These are phyloP conservation scores for Penicillium capsulatum DNA, from an alignment of 2,329 filamentous ascomycete species.

Conservation along the genomic window DNA sequence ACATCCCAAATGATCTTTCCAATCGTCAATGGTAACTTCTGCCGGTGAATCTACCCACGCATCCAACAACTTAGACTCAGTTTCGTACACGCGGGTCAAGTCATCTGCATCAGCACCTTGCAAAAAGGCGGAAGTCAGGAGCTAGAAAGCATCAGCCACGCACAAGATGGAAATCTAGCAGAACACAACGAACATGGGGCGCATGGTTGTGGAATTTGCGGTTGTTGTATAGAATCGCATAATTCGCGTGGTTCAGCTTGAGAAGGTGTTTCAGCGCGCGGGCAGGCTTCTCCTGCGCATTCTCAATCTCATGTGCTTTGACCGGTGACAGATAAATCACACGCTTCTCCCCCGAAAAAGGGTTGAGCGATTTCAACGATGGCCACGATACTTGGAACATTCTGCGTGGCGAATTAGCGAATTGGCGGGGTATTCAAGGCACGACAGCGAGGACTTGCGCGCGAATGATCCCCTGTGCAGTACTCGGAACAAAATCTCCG, in stretches of 20 bases:
- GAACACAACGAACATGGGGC: constrained; percentile 55
- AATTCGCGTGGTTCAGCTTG: constrained; percentile 85
- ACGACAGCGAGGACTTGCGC: not conserved
- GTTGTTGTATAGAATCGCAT: constrained; percentile 75
- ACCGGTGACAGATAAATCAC: constrained; percentile 59
- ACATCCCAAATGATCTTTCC: constrained; percentile 78
- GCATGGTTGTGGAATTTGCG: constrained; percentile 76
- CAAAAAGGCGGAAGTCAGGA: constrained; percentile 79
- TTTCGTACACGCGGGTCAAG: constrained; percentile 76
- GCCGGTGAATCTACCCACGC: constrained; percentile 79
- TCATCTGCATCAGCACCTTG: constrained; percentile 71
- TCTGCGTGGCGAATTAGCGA: not conserved
- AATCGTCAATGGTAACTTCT: constrained; percentile 78
- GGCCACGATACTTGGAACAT: constrained; percentile 17
- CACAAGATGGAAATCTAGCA: not conserved
- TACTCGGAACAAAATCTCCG: too few relatives aligned
- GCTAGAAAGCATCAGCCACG: constrained; percentile 36
- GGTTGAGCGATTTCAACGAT: constrained; percentile 24
- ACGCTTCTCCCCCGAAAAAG: constrained; percentile 23
- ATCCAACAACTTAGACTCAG: constrained; percentile 66
- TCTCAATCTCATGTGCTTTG: constrained; percentile 74
- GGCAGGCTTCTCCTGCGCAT: constrained; percentile 69
- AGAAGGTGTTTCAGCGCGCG: constrained; percentile 85
- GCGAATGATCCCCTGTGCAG: too few relatives aligned
- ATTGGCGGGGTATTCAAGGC: not conserved